phyloP scores from a whole-genome alignment of 2,329 filamentous ascomycete species.

The Penicillium sp. region DNA sequence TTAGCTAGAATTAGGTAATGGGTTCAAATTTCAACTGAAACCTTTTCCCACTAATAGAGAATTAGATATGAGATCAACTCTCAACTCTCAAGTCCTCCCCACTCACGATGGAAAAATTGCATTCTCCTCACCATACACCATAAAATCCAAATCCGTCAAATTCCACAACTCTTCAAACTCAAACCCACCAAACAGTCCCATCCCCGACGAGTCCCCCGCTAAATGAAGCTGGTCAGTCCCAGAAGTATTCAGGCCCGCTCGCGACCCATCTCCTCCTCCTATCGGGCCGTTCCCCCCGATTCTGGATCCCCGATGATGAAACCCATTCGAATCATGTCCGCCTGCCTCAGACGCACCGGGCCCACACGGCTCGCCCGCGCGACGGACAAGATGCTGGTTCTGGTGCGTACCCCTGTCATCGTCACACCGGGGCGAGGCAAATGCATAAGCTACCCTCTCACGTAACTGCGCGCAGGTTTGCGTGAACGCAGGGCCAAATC shows the following conservation, averaged over 20 bases:
- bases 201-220: background rate
- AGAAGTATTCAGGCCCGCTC: too few species aligned
- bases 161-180: constrained; percentile 4
- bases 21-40: too few species aligned
- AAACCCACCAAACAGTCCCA: background rate
- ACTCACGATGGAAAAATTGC: background rate
- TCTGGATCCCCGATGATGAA: too few species aligned
- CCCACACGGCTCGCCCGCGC: too few species aligned
- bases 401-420: background rate
- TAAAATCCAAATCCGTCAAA: constrained; percentile 4
- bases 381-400: too few species aligned
- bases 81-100: too few species aligned
- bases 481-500: background rate
- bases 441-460: background rate
- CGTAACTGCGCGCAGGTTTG: background rate
- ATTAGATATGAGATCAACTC: too few species aligned
- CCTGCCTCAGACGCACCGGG: background rate
- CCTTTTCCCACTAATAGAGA: too few species aligned
- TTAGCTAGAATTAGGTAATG: too few species aligned
- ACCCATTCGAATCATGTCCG: background rate
- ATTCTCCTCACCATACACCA: background rate
- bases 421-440: background rate
- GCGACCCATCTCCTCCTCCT: too few species aligned
- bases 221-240: too few species aligned
- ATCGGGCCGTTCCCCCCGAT: background rate